Evolutionary conservation across 352 stramenopile species (phyloP).

Genomic region (Pythium volutum): DNA sequence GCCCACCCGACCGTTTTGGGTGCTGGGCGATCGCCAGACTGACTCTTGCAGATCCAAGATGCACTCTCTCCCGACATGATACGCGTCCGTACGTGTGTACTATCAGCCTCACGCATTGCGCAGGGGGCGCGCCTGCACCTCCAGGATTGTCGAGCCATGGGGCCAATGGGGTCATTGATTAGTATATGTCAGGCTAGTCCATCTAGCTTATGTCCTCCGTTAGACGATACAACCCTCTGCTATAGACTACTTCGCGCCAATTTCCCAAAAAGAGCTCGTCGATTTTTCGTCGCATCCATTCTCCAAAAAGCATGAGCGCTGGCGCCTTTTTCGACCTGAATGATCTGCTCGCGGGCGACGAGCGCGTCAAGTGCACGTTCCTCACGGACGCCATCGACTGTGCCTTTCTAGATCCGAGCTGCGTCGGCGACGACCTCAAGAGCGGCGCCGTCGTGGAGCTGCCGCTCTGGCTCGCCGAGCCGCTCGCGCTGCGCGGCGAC

Average conservation of each 20-base stretch:
- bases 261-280: background rate
- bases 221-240: background rate
- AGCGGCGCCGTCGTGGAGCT: conserved; percentile 56
- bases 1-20: too few species aligned
- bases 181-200: conserved; percentile 1
- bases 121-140: too few species aligned
- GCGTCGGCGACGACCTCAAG: conserved; percentile 43
- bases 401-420: conserved; percentile 75
- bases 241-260: conserved; percentile 20
- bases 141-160: too few species aligned
- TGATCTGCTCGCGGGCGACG: conserved; percentile 74
- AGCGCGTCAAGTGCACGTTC: conserved; percentile 80
- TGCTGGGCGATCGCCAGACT: too few species aligned
- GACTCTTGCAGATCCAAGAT: too few species aligned
- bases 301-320: conserved; percentile 9
- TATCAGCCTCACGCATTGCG: too few species aligned
- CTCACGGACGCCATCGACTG: conserved; percentile 61
- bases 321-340: conserved; percentile 69
- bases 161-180: background rate
- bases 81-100: too few species aligned
- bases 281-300: background rate
- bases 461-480: conserved; percentile 69
- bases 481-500: conserved; percentile 47
- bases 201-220: background rate
- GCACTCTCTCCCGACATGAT: too few species aligned